Percentiles rank a stretch among this genome's conserved stretches.
These are phyloP conservation scores for maize (Zea mays) DNA, from an alignment of 176 grass and related monocot species.

Conservation along the genomic window DNA sequence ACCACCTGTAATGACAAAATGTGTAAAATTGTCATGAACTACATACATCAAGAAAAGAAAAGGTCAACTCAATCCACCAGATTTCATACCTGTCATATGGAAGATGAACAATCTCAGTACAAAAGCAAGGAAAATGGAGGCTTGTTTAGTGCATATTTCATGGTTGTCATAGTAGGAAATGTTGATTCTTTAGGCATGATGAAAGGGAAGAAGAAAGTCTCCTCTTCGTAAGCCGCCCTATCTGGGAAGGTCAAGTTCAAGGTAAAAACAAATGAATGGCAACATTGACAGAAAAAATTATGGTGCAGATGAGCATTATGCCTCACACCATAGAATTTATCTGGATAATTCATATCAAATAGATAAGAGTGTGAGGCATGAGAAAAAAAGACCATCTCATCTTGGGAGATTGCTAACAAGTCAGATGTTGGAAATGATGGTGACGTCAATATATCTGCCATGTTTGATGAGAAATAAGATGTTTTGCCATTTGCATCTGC, in stretches of 20 bases:
- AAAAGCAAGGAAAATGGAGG: slow-evolving; percentile 38
- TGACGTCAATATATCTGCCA: slow-evolving; percentile 21
- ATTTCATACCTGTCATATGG: background rate
- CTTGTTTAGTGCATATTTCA: slow-evolving; percentile 34
- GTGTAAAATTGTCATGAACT: too few species aligned
- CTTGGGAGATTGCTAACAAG: slow-evolving; percentile 37
- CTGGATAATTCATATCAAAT: slow-evolving; percentile 20
- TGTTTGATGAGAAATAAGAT: slow-evolving; percentile 32
- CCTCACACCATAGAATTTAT: slow-evolving; percentile 34
- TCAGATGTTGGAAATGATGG: slow-evolving; percentile 38
- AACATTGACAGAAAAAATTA: slow-evolving; percentile 35
- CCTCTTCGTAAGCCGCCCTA: slow-evolving; percentile 27
- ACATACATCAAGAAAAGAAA: too few species aligned
- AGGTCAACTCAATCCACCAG: too few species aligned
- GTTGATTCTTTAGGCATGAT: slow-evolving; percentile 30
- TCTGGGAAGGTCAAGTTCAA: slow-evolving; percentile 57
- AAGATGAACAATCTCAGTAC: slow-evolving; percentile 39
- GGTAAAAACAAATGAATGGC: slow-evolving; percentile 37
- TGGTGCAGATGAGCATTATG: slow-evolving; percentile 18
- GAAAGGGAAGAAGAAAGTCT: slow-evolving; percentile 48
- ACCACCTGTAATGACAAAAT: too few species aligned
- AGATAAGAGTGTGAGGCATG: slow-evolving; percentile 44
- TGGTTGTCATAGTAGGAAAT: slow-evolving; percentile 31
- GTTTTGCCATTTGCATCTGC: slow-evolving; percentile 38
- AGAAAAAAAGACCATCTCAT: slow-evolving; percentile 32